These are phyloP conservation scores for Erodium moschatum DNA, from an alignment of 441 rosid species.

Conservation along the genomic window DNA sequence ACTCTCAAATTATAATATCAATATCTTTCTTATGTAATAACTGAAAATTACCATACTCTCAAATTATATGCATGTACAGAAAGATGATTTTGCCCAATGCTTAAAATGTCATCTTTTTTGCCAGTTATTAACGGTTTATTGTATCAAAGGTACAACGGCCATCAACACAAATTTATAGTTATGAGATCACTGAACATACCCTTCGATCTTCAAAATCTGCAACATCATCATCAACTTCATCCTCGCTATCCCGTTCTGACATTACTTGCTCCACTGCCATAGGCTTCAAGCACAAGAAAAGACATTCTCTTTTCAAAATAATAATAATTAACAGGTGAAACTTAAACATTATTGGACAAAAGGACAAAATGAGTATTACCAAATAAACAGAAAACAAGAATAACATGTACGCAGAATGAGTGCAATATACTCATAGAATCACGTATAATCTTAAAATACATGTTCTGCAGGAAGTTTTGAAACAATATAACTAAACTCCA, in stretches of 20 bases:
- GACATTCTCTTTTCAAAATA: neutral
- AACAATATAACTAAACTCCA: neutral
- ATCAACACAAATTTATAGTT: neutral
- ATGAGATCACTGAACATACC: conserved; percentile 26
- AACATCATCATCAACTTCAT: conserved; percentile 42
- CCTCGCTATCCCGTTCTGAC: conserved; percentile 43
- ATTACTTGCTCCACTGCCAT: conserved; percentile 39
- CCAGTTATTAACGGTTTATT: neutral
- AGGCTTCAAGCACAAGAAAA: conserved; percentile 25
- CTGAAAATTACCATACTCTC: neutral
- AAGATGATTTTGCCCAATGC: neutral
- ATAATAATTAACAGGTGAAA: neutral
- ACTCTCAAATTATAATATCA: neutral
- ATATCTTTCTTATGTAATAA: neutral
- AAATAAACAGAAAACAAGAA: neutral
- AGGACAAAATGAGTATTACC: neutral
- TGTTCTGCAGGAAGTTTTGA: neutral
- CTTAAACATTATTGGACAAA: neutral
- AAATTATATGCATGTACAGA: neutral
- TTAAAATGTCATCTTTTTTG: neutral
- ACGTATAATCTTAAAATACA: neutral
- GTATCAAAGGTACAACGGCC: too few species aligned
- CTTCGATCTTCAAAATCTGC: conserved; percentile 50
- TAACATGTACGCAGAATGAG: neutral
- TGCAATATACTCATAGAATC: neutral